These are phyloP conservation scores for Colletotrichum sidae DNA, from an alignment of 2,329 filamentous ascomycete species.

Conservation along the genomic window DNA sequence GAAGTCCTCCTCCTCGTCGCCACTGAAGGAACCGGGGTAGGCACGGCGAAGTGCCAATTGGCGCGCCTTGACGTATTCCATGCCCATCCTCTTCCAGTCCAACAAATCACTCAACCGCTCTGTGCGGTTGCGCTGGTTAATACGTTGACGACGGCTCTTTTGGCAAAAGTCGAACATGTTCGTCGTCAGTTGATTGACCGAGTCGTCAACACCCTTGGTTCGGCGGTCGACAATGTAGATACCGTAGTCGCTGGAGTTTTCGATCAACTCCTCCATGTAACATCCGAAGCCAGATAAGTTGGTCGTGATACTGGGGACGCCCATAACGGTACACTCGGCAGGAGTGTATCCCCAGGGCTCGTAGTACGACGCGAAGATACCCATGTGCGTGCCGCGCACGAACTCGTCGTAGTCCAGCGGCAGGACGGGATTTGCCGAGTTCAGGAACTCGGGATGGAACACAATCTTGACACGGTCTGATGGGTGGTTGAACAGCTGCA, in stretches of 20 bases:
- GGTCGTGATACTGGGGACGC: constrained; percentile 96
- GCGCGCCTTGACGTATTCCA: constrained; percentile 98
- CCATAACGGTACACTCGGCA: constrained; percentile 98
- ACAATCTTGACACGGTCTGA: constrained; percentile 96
- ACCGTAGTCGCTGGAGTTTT: constrained; percentile 97
- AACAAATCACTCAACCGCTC: constrained; percentile 94
- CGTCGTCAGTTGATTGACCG: constrained; percentile 91
- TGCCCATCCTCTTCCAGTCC: constrained; percentile 99
- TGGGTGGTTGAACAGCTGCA: constrained; percentile 97
- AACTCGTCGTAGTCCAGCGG: constrained; percentile 99
- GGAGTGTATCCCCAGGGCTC: constrained; percentile 99
- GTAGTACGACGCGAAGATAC: constrained; percentile 97
- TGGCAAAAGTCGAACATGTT: constrained; percentile 94
- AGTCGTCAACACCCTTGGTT: constrained; percentile 95
- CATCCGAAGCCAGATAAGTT: constrained; percentile 98
- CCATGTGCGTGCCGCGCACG: constrained; percentile 94
- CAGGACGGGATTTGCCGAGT: constrained; percentile 93
- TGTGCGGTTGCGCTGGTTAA: constrained; percentile 98
- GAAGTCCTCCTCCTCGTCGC: constrained; percentile 86
- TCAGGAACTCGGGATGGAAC: constrained; percentile 98
- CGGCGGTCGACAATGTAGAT: constrained; percentile 99
- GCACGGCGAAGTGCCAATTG: constrained; percentile 92
- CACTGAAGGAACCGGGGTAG: constrained; percentile 87
- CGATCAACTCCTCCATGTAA: constrained; percentile 99
- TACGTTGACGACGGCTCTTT: constrained; percentile 95